Evolutionary conservation across 768 basidiomycete genomes (phyloP).

Genomic region (Crepidotus variabilis): DNA sequence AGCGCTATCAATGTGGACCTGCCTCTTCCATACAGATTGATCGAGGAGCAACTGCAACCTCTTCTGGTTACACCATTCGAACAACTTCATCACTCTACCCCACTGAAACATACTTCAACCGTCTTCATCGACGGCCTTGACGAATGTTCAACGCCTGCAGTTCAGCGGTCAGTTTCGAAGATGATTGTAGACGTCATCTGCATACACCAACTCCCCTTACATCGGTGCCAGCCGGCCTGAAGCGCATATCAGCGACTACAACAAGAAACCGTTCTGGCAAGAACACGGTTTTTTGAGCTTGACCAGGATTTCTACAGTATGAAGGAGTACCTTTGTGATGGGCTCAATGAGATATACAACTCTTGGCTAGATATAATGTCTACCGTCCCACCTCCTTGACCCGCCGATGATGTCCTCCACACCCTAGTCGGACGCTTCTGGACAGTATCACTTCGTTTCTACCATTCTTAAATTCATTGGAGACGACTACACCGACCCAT

Average conservation of each 20-base stretch:
- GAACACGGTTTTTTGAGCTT: neutral
- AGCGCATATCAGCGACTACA: neutral
- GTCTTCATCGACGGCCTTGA: too few relatives aligned
- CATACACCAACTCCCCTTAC: neutral
- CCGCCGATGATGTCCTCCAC: too few relatives aligned
- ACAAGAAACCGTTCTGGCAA: neutral
- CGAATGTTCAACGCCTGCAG: conserved; percentile 8
- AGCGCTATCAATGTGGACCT: conserved; percentile 6
- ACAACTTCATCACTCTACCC: neutral
- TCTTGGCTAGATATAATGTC: neutral
- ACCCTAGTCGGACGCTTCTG: too few relatives aligned
- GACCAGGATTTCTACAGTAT: neutral
- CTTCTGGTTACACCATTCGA: neutral
- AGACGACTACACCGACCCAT: too few relatives aligned
- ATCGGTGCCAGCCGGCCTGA: neutral
- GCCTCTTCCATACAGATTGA: neutral
- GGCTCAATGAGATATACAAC: neutral
- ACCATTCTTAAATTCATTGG: too few relatives aligned
- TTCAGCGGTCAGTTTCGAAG: neutral
- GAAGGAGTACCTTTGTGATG: neutral
- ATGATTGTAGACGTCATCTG: neutral
- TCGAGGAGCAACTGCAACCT: neutral
- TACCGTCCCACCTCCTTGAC: too few relatives aligned
- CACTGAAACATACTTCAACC: neutral
- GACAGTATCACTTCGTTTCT: too few relatives aligned